Evolutionary conservation across 805 yeast genomes (phyloP), one percentile per base, ranked within the genome.

Genomic region (Cyberlindnera subsufficiens): DNA sequence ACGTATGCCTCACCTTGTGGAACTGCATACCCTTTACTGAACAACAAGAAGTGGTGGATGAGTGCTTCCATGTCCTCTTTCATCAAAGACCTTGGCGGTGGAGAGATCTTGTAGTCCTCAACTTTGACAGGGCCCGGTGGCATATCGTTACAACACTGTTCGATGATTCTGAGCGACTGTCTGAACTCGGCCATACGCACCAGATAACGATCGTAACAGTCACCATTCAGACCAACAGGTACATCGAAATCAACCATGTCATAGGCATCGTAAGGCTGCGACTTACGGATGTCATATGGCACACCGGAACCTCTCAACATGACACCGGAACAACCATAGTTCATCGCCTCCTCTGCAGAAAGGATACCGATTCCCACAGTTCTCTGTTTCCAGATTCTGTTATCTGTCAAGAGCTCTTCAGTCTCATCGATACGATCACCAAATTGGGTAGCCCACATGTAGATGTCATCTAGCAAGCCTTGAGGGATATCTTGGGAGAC

Each of bases 401-500:
- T 87, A 61, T 86, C 95, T 38, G 96, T 86, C 51, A 83, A 74
- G 68, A 87, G 75, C 67, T 87, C 96, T 69, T 87, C 96, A 50
- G 85, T 81, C 67, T 87, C 96, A 64, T 87, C 96, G 53, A 87
- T 68, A 70, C 96, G 79, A 69, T 87, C 96, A 61, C 95, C 96
- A 55, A 87, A 87, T 71, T 87, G 96, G 19, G 96, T 87, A 43
- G 95, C 95, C 96, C 96, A 87, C 91, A 86, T 86, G 67, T 85
- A 87, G 52, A 87, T 87, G 63, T 87, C 96, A 65, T 87, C 96
- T 56, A 87, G 75, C 59, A 87, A 64, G 40, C 96, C 96, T 33
- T 78, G 82, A 20, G 96, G 96, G 47, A 87, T 66, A 67, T 87
- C 96, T 67, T 84, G 95, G 17, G 91, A 69, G 16, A 87, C 96